A percentile compares a stretch with the other conserved stretches of the same genome.
phyloP scores from a whole-genome alignment of 331 rosid genomes.

The Erythrophleum ivorense region DNA sequence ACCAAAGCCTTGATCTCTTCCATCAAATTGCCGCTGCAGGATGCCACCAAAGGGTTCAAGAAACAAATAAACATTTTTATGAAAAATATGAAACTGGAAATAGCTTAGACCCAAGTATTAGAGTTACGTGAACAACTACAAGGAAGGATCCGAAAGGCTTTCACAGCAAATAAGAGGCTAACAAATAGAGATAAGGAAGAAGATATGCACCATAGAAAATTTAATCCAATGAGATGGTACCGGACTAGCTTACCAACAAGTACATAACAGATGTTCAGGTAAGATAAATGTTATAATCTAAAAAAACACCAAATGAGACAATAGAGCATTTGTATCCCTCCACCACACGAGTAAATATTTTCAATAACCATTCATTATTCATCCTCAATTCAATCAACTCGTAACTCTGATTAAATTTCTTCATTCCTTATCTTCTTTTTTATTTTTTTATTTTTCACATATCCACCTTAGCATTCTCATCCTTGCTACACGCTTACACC shows the following conservation, averaged over 20 bases:
- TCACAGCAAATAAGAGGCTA: neutral
- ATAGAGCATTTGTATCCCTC: neutral
- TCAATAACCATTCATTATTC: neutral
- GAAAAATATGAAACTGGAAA: constrained; percentile 17
- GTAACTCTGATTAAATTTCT: neutral
- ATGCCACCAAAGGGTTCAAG: constrained; percentile 44
- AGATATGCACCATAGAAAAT: neutral
- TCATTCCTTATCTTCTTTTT: neutral
- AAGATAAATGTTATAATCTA: neutral
- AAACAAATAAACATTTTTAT: constrained; percentile 33
- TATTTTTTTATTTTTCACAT: neutral
- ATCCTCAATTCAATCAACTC: neutral
- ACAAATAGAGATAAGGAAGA: neutral
- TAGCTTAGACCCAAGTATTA: constrained; percentile 6
- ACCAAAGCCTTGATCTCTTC: constrained; percentile 79
- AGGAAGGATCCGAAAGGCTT: neutral
- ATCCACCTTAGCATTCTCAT: neutral
- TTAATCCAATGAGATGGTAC: neutral
- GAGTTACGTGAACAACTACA: neutral
- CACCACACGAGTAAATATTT: neutral
- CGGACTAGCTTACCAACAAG: neutral
- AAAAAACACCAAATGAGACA: neutral
- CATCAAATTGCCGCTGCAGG: constrained; percentile 79
- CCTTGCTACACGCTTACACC: neutral
- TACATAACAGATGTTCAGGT: neutral